Evolutionary conservation across 768 basidiomycete genomes (phyloP).

Genomic region (Hortiboletus flavorubellus): DNA sequence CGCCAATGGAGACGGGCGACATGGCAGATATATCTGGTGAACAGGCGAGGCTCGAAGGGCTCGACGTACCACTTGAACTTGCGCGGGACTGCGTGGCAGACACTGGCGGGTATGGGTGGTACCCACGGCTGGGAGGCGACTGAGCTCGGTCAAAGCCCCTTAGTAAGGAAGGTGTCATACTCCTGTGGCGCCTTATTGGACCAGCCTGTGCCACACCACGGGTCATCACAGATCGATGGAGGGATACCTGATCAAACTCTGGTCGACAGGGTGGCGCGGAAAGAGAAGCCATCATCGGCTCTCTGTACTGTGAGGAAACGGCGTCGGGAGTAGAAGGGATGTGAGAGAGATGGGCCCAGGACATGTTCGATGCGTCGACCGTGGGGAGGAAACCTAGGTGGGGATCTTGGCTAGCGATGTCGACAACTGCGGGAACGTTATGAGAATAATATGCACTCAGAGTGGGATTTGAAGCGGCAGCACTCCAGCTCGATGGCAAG

Average conservation of each 20-base stretch:
- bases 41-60: conserved; percentile 27
- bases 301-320: conserved; percentile 34
- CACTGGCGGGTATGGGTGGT: conserved; percentile 51
- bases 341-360: conserved; percentile 22
- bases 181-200: conserved; percentile 66
- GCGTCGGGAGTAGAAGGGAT: conserved; percentile 18
- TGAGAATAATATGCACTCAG: conserved; percentile 25
- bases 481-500: conserved; percentile 16
- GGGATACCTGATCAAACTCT: conserved; percentile 50
- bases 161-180: conserved; percentile 68
- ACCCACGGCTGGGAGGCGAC: conserved; percentile 46
- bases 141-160: conserved; percentile 49
- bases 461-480: conserved; percentile 16
- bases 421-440: conserved; percentile 9
- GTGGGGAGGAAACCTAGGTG: conserved; percentile 20
- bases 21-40: conserved; percentile 29
- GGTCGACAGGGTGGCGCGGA: conserved; percentile 71
- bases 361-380: conserved; percentile 23
- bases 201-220: conserved; percentile 40
- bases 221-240: conserved; percentile 23
- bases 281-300: conserved; percentile 40
- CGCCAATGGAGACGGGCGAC: conserved; percentile 17
- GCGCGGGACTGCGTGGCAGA: conserved; percentile 28
- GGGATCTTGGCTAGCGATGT: conserved; percentile 18
- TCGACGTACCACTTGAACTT: conserved; percentile 28